Base-by-base conservation (phyloP, 257 asterid species). In the Solanum chiquidenum region DNA sequence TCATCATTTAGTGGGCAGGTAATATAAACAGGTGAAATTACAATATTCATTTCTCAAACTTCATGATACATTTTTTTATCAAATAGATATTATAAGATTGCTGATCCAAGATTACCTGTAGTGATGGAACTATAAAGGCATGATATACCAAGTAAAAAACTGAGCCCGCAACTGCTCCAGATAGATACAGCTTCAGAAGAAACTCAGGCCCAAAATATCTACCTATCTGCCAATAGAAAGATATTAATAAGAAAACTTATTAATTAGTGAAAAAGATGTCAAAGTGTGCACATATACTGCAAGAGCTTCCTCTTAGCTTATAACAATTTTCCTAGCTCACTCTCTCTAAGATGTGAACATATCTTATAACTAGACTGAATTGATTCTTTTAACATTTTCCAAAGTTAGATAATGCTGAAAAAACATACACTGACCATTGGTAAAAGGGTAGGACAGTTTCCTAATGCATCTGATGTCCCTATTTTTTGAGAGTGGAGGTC, bases 141-240 rank as follows among this genome's bases (percentile, higher is more conserved):
- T 95, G 95, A 90, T 95, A 93, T 44, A 85, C 92, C 93, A 97
- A 89, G 92, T 89, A 95, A 91, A 95, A 97, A 86, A 94, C 88
- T 49, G 99, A 95, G 90, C 98, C 99, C 86, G 83, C 95, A 92
- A 93, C 86, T 37, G 98, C 98, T 87, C 98, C 99, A 82, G 94
- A 88, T 52, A 97, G 90, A 91, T 97, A 97, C 89, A 95, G 82
- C 89, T 91, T 97, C 92, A 97, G 91, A 90, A 97, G 89, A 91
- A 92, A 97, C 83, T 92, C 87, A 64, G 99, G 92, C 86, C 98
- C 99, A 91, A 95, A 97, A 66, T 58, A 62, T 85, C 92, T 92
- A 90, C 96, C 98, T 21, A 95, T 69, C 99, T 97, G 94, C 72
- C 73, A 82, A 46, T 21, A 77, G 35, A 44, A 58, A 75, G 86